Base-by-base conservation (phyloP, 345 rosid genomes). In the Eucalyptus pumila region DNA sequence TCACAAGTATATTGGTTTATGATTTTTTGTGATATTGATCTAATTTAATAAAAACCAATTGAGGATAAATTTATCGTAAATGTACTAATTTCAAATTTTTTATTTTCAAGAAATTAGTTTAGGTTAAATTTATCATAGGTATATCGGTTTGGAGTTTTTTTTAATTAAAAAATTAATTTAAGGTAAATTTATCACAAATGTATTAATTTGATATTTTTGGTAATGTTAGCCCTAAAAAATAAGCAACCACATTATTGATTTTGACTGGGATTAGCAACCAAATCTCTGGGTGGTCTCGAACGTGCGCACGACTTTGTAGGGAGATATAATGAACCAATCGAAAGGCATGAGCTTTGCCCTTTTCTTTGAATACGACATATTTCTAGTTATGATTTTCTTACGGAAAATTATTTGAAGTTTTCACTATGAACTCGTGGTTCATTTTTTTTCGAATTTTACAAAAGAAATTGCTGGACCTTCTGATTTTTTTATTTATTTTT, bases 181-280 rank as follows among this genome's bases (percentile, higher is more conserved):
- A 51, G 19, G 1, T 51, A 51, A 51, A 51, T 51, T 16, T 51
- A 0, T 16, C 1, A 17, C 0, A 17, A 17, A 51, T 51, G 1
- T 52, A 1, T 52, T 52, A 52, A 52, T 52, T 52, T 52, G 56
- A 52, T 52, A 3, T 52, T 52, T 51, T 52, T 52, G 0, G 0
- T 0, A 2, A 17, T 19, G 24, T 19, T 52, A 19, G 9, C 0
- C 42, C 4, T 15, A 6, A 19, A 17, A 72, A 0, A 17, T 10
- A 19, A 37, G 44, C 14, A 0, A 37, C 0, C 3, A 7, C 12
- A 10, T 13, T 0, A 19, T 37, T 6, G 14, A 6, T 72, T 19
- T 72, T 37, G 45, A 19, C 4, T 0, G 0, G 7, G 27, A 72
- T 72, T 19, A 72, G 81, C 26, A 34, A 72, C 19, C 12, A 19